These are phyloP conservation scores for Carallia brachiata DNA, from an alignment of 345 rosid species.

Conservation along the genomic window DNA sequence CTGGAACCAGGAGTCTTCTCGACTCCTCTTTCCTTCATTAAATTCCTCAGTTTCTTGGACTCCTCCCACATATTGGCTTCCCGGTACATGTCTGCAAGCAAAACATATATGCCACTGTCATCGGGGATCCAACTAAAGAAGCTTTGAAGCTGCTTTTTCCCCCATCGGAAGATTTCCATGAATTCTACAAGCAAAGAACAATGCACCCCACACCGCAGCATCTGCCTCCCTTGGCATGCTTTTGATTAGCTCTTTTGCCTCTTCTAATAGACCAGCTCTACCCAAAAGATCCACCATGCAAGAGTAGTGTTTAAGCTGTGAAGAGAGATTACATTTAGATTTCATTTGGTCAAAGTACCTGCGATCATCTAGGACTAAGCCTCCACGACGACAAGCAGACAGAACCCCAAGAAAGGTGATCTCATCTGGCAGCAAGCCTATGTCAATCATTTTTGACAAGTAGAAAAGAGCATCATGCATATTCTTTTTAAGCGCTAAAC, in stretches of 20 bases:
- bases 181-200: slow-evolving; percentile 71
- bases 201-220: slow-evolving; percentile 78
- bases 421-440: slow-evolving; percentile 71
- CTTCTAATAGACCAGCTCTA: slow-evolving; percentile 72
- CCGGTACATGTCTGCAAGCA: slow-evolving; percentile 67
- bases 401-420: slow-evolving; percentile 74
- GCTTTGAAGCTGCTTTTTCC: slow-evolving; percentile 70
- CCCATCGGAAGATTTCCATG: slow-evolving; percentile 63
- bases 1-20: slow-evolving; percentile 86
- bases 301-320: slow-evolving; percentile 74
- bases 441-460: slow-evolving; percentile 64
- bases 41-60: slow-evolving; percentile 54
- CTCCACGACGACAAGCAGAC: slow-evolving; percentile 88
- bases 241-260: slow-evolving; percentile 63
- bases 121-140: slow-evolving; percentile 68
- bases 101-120: slow-evolving; percentile 80
- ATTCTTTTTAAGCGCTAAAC: slow-evolving; percentile 73
- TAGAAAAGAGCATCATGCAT: slow-evolving; percentile 59
- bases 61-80: slow-evolving; percentile 79
- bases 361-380: slow-evolving; percentile 73
- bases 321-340: slow-evolving; percentile 49
- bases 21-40: slow-evolving; percentile 68
- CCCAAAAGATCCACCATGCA: slow-evolving; percentile 91
- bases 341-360: slow-evolving; percentile 64
- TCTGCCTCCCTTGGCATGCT: slow-evolving; percentile 75